phyloP scores from a whole-genome alignment of 2,329 filamentous ascomycete genomes.

The Fusarium neocosmosporiellum region DNA sequence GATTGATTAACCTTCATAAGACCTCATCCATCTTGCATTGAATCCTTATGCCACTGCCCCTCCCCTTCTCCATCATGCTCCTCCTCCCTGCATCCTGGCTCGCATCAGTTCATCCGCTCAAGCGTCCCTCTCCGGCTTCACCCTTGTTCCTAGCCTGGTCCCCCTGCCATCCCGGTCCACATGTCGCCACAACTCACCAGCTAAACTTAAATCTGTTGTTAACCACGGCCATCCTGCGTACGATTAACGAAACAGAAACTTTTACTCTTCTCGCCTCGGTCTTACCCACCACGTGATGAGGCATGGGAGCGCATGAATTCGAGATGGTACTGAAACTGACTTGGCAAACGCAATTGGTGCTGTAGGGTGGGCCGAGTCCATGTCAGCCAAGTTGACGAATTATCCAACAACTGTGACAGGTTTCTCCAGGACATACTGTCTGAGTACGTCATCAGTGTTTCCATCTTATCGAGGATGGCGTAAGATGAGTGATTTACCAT shows the following conservation, averaged over 20 bases:
- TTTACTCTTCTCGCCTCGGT: slow-evolving; percentile 2
- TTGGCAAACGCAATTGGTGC: background rate
- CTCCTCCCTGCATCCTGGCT: slow-evolving; percentile 22
- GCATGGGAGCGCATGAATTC: background rate
- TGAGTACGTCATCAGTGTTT: background rate
- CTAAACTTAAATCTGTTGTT: slow-evolving; percentile 5
- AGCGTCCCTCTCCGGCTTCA: slow-evolving; percentile 5
- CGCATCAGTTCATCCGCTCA: slow-evolving; percentile 33
- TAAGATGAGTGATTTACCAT: background rate
- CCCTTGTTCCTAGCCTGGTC: slow-evolving; percentile 22
- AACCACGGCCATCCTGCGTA: background rate
- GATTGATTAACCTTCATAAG: slow-evolving; percentile 6
- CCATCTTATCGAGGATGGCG: background rate
- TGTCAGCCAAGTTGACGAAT: background rate
- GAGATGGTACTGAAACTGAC: background rate
- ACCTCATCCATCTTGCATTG: slow-evolving; percentile 7
- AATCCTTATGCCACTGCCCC: slow-evolving; percentile 19
- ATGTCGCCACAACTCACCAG: slow-evolving; percentile 20
- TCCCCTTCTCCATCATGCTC: slow-evolving; percentile 5
- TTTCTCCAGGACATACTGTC: background rate
- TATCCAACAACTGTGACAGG: background rate
- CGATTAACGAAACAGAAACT: slow-evolving; percentile 32
- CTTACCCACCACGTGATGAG: background rate
- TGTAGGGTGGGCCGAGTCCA: background rate
- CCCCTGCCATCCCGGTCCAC: slow-evolving; percentile 1